Evolutionary conservation across 2,329 filamentous ascomycete genomes (phyloP).

Genomic region (Curvularia sp.): DNA sequence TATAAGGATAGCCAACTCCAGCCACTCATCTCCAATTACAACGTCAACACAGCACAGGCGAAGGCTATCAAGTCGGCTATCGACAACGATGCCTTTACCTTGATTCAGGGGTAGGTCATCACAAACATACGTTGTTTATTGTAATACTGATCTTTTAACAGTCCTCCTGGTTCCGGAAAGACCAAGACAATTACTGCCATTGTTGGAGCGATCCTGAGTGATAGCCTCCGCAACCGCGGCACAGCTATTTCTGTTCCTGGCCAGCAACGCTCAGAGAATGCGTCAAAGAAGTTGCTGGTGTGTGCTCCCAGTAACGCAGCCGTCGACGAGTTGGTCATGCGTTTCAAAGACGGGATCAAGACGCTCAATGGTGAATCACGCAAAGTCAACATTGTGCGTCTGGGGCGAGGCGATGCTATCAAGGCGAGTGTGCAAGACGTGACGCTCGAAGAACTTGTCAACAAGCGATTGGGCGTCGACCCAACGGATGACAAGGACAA

Average conservation of each 20-base stretch:
- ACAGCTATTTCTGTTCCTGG: constrained; percentile 55
- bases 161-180: constrained; percentile 94
- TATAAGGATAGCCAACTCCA: constrained; percentile 78
- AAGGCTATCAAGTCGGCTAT: constrained; percentile 89
- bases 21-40: constrained; percentile 76
- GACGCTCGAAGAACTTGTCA: constrained; percentile 90
- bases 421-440: constrained; percentile 89
- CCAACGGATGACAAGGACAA: constrained; percentile 51
- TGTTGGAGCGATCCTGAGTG: constrained; percentile 82
- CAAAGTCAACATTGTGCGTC: constrained; percentile 84
- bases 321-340: constrained; percentile 92
- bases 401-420: constrained; percentile 91
- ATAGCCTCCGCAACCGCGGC: constrained; percentile 58
- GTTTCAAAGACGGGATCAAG: constrained; percentile 86
- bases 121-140: background rate
- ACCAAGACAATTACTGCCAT: constrained; percentile 98
- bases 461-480: constrained; percentile 66
- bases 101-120: constrained; percentile 78
- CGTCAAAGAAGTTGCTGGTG: constrained; percentile 85
- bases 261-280: constrained; percentile 38
- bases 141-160: constrained; percentile 44
- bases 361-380: constrained; percentile 74
- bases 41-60: constrained; percentile 86
- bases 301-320: constrained; percentile 99
- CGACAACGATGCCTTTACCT: constrained; percentile 95